These are phyloP conservation scores for Pyrenochaeta sp. DNA, from an alignment of 2,329 filamentous ascomycete genomes.

Conservation along the genomic window DNA sequence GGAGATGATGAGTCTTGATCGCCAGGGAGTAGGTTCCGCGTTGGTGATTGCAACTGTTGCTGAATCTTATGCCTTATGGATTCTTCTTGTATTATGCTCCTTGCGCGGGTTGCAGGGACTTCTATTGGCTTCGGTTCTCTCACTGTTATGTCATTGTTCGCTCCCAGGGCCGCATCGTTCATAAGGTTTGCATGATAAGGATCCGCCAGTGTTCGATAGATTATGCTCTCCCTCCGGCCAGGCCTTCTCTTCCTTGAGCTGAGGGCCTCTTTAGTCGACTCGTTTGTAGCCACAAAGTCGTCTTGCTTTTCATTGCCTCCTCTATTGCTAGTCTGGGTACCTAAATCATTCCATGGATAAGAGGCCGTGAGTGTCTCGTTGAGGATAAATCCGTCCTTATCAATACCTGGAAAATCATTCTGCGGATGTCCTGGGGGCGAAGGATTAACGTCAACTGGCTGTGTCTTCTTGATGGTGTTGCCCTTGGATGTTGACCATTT, in stretches of 20 bases:
- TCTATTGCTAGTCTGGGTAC: not conserved
- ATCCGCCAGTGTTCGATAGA: not conserved
- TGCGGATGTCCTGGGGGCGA: too few relatives aligned
- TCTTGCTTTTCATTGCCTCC: not conserved
- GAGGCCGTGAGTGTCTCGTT: not conserved
- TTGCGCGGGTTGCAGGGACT: not conserved
- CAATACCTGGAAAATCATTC: not conserved
- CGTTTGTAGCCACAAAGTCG: not conserved
- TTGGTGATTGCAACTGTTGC: not conserved
- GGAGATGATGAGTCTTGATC: not conserved
- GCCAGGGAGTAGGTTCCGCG: constrained; percentile 2
- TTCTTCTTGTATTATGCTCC: not conserved
- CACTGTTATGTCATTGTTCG: not conserved
- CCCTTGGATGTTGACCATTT: not conserved
- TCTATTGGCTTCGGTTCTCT: not conserved
- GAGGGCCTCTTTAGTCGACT: not conserved
- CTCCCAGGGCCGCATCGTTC: not conserved
- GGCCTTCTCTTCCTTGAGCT: not conserved
- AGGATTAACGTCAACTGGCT: not conserved
- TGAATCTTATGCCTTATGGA: not conserved
- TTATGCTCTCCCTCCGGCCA: not conserved
- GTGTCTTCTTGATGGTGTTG: constrained; percentile 10
- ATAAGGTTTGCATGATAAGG: constrained; percentile 1
- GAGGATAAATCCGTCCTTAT: not conserved
- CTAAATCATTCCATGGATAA: not conserved